Percentiles rank a stretch among this genome's conserved stretches.
Evolutionary conservation across 495 filamentous ascomycete genomes (phyloP).

Genomic region (Acidomyces sp.): DNA sequence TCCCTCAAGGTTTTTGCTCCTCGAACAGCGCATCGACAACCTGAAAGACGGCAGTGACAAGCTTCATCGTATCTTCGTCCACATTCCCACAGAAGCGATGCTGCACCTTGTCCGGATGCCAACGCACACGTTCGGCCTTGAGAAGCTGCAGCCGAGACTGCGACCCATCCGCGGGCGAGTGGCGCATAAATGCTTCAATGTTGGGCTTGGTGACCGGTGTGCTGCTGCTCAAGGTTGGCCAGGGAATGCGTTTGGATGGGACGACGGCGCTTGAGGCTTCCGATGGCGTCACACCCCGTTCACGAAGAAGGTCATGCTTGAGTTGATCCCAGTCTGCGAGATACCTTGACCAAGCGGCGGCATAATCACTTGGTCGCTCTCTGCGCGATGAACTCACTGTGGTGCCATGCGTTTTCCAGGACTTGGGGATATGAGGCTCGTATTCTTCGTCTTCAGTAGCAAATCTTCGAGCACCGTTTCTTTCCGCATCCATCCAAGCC

Average conservation of each 20-base stretch:
- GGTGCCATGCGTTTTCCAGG: slow-evolving; percentile 1
- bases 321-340: slow-evolving; percentile 13
- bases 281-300: no score
- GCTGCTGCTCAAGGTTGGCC: slow-evolving; percentile 13
- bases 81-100: slow-evolving; percentile 63
- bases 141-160: slow-evolving; percentile 33
- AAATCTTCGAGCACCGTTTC: slow-evolving; percentile 17
- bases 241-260: slow-evolving; percentile 17
- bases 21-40: slow-evolving; percentile 73
- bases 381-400: neutral
- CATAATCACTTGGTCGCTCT: slow-evolving; percentile 7
- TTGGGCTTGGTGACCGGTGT: slow-evolving; percentile 13
- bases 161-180: slow-evolving; percentile 30
- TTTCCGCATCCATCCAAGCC: slow-evolving; percentile 30
- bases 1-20: slow-evolving; percentile 11
- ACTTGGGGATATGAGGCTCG: slow-evolving; percentile 43
- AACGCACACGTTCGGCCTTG: slow-evolving; percentile 76
- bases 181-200: slow-evolving; percentile 40
- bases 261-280: neutral
- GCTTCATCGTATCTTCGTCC: slow-evolving; percentile 55
- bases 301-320: slow-evolving; percentile 12
- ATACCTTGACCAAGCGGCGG: slow-evolving; percentile 11
- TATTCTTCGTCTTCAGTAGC: slow-evolving; percentile 40
- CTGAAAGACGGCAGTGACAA: slow-evolving; percentile 85
- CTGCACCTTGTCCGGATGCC: slow-evolving; percentile 98